phyloP scores from a whole-genome alignment of 164 flowering plant genomes.

The Tetrastigma voinierianum region DNA sequence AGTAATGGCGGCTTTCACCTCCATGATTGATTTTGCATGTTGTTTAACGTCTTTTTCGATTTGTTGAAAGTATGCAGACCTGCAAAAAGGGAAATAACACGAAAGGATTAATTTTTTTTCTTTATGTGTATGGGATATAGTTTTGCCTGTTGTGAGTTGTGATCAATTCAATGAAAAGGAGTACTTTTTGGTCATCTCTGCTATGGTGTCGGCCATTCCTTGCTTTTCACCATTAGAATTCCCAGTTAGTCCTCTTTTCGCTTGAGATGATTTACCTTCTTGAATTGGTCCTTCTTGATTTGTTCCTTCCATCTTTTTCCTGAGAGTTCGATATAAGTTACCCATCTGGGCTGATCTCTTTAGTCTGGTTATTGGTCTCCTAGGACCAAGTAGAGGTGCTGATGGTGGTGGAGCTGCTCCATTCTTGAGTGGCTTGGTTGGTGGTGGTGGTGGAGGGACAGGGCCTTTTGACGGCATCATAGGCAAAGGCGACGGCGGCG shows the following conservation, averaged over 20 bases:
- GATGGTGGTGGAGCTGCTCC: constrained; percentile 55
- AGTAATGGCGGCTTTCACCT: constrained; percentile 47
- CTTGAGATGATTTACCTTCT: constrained; percentile 38
- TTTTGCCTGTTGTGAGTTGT: no score
- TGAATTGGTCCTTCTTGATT: background rate
- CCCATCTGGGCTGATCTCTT: constrained; percentile 71
- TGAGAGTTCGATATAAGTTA: constrained; percentile 54
- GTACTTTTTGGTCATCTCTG: constrained; percentile 70
- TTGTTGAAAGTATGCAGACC: constrained; percentile 80
- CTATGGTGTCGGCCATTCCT: constrained; percentile 75
- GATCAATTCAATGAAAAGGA: no score
- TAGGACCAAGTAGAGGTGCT: constrained; percentile 36
- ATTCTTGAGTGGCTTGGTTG: constrained; percentile 30
- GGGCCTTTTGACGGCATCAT: constrained; percentile 21
- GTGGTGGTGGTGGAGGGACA: constrained; percentile 36
- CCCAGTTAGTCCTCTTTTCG: constrained; percentile 34
- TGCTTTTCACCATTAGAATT: constrained; percentile 38
- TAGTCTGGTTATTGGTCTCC: constrained; percentile 42
- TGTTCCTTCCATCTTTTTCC: constrained; percentile 67
- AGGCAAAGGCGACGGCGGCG: constrained; percentile 16
- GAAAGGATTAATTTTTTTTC: no score
- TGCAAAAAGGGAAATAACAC: constrained; percentile 13
- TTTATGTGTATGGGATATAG: no score
- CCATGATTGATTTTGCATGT: constrained; percentile 52
- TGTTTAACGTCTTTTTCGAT: constrained; percentile 77